Conservation (phyloP, 2,329 filamentous ascomycete genomes). For the Aspergillus udagawae region DNA sequence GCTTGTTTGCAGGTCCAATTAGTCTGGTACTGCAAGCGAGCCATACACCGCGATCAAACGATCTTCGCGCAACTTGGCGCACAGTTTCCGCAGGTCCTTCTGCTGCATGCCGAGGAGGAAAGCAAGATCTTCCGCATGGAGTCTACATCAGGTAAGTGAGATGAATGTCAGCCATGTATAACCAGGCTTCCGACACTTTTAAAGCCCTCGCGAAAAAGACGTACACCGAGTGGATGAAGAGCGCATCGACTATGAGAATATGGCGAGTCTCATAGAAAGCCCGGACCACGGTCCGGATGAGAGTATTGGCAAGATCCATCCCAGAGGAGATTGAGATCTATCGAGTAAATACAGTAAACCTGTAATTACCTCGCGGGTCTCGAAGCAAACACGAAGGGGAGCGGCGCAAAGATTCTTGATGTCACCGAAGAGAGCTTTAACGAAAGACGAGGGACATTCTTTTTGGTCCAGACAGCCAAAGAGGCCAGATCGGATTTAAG, state of each 20-base stretch:
- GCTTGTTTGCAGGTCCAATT: slow-evolving; percentile 4
- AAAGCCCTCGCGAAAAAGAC: slow-evolving; percentile 25
- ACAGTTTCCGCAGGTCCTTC: slow-evolving; percentile 87
- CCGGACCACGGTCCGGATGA: slow-evolving; percentile 81
- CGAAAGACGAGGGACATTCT: slow-evolving; percentile 4
- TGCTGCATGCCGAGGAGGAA: slow-evolving; percentile 83
- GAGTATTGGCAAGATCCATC: slow-evolving; percentile 67
- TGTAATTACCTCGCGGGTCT: background rate
- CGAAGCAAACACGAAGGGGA: background rate
- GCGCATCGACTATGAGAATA: slow-evolving; percentile 75
- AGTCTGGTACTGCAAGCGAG: slow-evolving; percentile 5
- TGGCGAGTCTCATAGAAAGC: slow-evolving; percentile 84
- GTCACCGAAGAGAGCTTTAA: background rate
- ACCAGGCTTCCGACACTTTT: background rate
- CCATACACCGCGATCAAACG: slow-evolving; percentile 76
- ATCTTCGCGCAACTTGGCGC: slow-evolving; percentile 78
- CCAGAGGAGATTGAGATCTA: slow-evolving; percentile 6
- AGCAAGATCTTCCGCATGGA: slow-evolving; percentile 84
- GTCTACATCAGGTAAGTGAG: slow-evolving; percentile 38
- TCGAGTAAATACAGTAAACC: background rate
- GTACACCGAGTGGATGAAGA: slow-evolving; percentile 68
- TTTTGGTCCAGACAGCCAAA: background rate
- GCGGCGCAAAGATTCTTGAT: background rate
- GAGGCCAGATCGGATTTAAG: background rate
- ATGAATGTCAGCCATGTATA: background rate